Percentiles rank a stretch among this genome's conserved stretches.
These are phyloP conservation scores for Magnusiomyces magnusii DNA, from an alignment of 1,139 yeast genomes.

Conservation along the genomic window DNA sequence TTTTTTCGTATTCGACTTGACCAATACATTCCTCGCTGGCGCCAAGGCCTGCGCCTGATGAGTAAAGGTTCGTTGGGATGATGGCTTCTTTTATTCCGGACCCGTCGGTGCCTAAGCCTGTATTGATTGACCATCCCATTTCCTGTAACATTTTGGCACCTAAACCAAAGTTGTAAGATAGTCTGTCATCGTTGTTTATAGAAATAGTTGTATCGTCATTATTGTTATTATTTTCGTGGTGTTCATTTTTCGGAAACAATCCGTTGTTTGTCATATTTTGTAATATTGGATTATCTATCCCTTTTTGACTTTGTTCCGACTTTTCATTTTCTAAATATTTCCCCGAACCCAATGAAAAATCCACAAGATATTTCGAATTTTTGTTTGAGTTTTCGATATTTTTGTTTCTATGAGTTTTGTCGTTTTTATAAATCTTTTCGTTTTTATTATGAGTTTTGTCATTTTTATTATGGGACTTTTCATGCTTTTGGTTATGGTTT, in stretches of 20 bases:
- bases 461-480: neutral
- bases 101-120: neutral
- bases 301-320: neutral
- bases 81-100: conserved; percentile 1
- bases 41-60: conserved; percentile 2
- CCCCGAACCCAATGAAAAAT: neutral
- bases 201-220: neutral
- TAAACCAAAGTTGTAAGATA: neutral
- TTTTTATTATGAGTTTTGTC: neutral
- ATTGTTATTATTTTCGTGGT: neutral
- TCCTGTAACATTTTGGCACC: conserved; percentile 5
- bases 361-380: neutral
- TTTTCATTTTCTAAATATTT: neutral
- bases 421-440: neutral
- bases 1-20: neutral
- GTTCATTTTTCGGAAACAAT: neutral
- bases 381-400: neutral
- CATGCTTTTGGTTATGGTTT: neutral
- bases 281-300: neutral
- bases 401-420: neutral
- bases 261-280: too few relatives aligned
- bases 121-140: conserved; percentile 4
- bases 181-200: neutral
- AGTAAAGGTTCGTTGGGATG: neutral
- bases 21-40: neutral